Evolutionary conservation across 805 yeast species (phyloP).

Genomic region (Candida ulmi): DNA sequence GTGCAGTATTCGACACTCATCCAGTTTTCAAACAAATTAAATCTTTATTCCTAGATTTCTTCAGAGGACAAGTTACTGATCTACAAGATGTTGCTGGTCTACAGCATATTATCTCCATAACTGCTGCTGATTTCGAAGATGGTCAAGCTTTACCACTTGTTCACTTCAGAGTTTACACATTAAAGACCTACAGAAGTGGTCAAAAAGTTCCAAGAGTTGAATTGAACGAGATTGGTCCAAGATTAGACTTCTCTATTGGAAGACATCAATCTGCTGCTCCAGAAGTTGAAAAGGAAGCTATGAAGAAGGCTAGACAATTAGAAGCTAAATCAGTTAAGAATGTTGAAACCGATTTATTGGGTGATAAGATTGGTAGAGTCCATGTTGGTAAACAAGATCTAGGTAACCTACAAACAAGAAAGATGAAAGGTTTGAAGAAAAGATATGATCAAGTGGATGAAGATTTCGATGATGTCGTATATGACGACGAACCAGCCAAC

Average conservation of each 20-base stretch:
- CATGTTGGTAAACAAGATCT: constrained; percentile 96
- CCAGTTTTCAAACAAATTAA: constrained; percentile 82
- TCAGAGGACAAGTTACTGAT: constrained; percentile 75
- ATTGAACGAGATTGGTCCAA: constrained; percentile 91
- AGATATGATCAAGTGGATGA: constrained; percentile 67
- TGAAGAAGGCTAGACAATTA: constrained; percentile 72
- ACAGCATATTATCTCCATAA: constrained; percentile 82
- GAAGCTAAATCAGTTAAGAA: constrained; percentile 84
- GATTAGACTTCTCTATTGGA: constrained; percentile 89
- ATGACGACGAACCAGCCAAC: constrained; percentile 33
- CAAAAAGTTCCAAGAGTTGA: constrained; percentile 93
- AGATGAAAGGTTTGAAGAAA: constrained; percentile 95
- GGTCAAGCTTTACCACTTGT: constrained; percentile 69
- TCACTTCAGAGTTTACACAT: constrained; percentile 84
- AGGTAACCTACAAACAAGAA: constrained; percentile 86
- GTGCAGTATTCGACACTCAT: constrained; percentile 84
- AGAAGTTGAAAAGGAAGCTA: constrained; percentile 88
- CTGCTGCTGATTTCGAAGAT: constrained; percentile 70
- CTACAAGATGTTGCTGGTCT: constrained; percentile 92
- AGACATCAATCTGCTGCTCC: constrained; percentile 77
- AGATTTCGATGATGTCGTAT: constrained; percentile 48
- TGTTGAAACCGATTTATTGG: constrained; percentile 79
- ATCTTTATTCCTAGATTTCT: constrained; percentile 86
- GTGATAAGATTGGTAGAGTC: constrained; percentile 94
- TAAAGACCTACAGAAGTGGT: constrained; percentile 75